phyloP scores from a whole-genome alignment of 2,329 filamentous ascomycete genomes.

The Arthroderma sp. region DNA sequence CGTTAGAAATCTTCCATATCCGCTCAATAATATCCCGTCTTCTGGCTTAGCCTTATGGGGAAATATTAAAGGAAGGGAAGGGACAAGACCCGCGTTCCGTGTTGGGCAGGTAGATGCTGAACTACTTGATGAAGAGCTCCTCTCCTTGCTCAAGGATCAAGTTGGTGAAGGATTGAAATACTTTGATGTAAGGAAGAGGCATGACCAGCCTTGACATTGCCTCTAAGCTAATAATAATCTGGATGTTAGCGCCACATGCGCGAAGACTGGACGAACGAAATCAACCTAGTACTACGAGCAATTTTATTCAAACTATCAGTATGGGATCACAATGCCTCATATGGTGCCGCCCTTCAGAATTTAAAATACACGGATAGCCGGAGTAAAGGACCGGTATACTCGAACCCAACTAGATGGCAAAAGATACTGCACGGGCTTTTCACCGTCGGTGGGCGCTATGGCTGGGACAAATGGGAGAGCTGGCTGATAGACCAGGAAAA shows the following conservation, averaged over 20 bases:
- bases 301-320: conserved; percentile 87
- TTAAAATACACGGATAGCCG: conserved; percentile 80
- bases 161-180: conserved; percentile 81
- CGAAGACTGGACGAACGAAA: conserved; percentile 80
- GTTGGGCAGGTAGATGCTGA: conserved; percentile 96
- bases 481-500: conserved; percentile 68
- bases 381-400: conserved; percentile 46
- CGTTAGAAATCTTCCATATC: conserved; percentile 46
- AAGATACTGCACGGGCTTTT: conserved; percentile 72
- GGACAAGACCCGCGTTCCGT: conserved; percentile 72
- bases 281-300: conserved; percentile 61
- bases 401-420: conserved; percentile 65
- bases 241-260: conserved; percentile 45
- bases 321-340: conserved; percentile 93
- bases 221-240: conserved; percentile 4
- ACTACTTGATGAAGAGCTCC: conserved; percentile 81
- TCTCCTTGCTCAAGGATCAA: conserved; percentile 73
- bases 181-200: conserved; percentile 46
- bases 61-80: conserved; percentile 57
- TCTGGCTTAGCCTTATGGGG: conserved; percentile 49
- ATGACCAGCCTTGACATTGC: neutral
- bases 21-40: conserved; percentile 43
- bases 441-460: conserved; percentile 77
- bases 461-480: conserved; percentile 83
- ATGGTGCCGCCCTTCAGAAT: conserved; percentile 86